Percentiles rank a stretch among this genome's conserved stretches.
Conservation (phyloP, 805 yeast genomes). For the Myxozyma mucilagina region DNA sequence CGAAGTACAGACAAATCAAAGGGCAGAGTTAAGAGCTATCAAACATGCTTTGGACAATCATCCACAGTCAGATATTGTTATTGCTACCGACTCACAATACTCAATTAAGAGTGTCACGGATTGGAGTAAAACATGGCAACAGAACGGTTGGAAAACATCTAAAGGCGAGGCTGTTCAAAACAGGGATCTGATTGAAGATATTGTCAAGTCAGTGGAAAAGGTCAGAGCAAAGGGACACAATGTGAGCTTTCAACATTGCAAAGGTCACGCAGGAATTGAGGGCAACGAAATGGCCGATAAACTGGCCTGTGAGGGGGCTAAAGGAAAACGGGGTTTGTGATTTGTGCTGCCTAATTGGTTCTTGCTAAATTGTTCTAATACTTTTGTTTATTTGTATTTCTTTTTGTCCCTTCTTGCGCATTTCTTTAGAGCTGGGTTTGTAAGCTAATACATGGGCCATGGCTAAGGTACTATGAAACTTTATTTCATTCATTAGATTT, state of each 20-base stretch:
- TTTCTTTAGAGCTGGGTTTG: no score
- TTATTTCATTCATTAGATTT: no score
- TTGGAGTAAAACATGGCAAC: slow-evolving; percentile 61
- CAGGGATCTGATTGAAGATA: slow-evolving; percentile 50
- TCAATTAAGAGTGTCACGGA: slow-evolving; percentile 42
- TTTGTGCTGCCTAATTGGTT: background rate
- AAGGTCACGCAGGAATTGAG: slow-evolving; percentile 65
- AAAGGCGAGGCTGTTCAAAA: slow-evolving; percentile 52
- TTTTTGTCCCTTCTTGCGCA: no score
- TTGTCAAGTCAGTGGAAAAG: slow-evolving; percentile 42
- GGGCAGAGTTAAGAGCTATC: slow-evolving; percentile 77
- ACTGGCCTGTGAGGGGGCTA: slow-evolving; percentile 63
- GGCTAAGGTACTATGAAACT: no score
- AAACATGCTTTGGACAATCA: slow-evolving; percentile 18
- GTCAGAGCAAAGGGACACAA: slow-evolving; percentile 40
- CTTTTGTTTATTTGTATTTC: no score
- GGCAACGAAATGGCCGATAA: slow-evolving; percentile 81
- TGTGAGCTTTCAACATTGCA: slow-evolving; percentile 59
- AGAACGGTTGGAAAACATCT: slow-evolving; percentile 54
- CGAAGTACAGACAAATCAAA: slow-evolving; percentile 65
- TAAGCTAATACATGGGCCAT: no score
- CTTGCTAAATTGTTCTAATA: no score
- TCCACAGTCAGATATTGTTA: background rate
- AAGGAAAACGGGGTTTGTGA: background rate
- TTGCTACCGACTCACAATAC: slow-evolving; percentile 8